A percentile compares a stretch with the other conserved stretches of the same genome.
Evolutionary conservation across 2,329 filamentous ascomycete species (phyloP).

Genomic region (Aspergillus neoniger): DNA sequence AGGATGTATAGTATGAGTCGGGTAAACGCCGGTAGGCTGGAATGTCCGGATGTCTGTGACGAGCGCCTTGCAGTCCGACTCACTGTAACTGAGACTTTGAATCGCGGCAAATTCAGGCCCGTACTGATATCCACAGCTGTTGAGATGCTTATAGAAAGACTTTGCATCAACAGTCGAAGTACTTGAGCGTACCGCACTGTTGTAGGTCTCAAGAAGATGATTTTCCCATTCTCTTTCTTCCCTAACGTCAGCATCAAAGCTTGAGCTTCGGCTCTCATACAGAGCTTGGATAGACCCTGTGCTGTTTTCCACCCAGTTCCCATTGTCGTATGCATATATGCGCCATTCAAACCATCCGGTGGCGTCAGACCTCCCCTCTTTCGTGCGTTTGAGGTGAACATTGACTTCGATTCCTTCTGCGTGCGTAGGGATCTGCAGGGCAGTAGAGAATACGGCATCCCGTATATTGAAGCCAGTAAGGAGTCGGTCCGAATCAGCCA

Average conservation of each 20-base stretch:
- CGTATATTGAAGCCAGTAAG: constrained; percentile 6
- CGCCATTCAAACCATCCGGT: constrained; percentile 11
- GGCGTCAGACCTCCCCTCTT: not conserved
- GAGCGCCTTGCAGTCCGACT: not conserved
- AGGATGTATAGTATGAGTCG: constrained; percentile 12
- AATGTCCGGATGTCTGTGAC: constrained; percentile 4
- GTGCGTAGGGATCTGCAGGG: constrained; percentile 4
- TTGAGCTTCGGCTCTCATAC: not conserved
- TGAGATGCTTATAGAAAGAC: constrained; percentile 4
- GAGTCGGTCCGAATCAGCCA: constrained; percentile 8
- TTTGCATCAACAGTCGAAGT: not conserved
- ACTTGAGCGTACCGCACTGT: not conserved
- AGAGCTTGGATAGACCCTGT: constrained; percentile 9
- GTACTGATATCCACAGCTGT: constrained; percentile 4
- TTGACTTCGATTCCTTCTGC: constrained; percentile 1
- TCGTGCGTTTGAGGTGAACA: not conserved
- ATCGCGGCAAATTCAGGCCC: constrained; percentile 7
- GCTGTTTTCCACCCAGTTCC: constrained; percentile 9
- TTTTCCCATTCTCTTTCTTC: constrained; percentile 4
- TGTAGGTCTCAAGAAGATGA: not conserved
- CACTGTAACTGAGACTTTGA: not conserved
- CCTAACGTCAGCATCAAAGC: not conserved
- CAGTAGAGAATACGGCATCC: constrained; percentile 4
- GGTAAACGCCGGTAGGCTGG: not conserved
- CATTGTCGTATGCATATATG: constrained; percentile 6